These are phyloP conservation scores for Metschnikowia matae DNA, from an alignment of 805 yeast genomes.

Conservation along the genomic window DNA sequence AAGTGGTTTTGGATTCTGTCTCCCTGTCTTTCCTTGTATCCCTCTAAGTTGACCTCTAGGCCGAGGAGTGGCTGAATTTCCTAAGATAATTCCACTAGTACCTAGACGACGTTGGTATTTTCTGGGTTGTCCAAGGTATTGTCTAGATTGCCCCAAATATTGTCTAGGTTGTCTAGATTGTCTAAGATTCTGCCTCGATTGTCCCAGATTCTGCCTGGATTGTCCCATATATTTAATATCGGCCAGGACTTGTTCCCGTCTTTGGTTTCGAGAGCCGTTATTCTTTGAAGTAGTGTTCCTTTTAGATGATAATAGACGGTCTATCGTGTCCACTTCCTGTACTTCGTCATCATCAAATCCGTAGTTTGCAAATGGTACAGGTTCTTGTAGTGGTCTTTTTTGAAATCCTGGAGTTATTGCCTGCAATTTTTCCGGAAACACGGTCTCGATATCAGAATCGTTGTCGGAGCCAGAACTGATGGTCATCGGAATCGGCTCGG, in stretches of 20 bases:
- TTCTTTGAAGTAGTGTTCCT: background rate
- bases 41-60: background rate
- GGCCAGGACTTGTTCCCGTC: background rate
- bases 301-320: slow-evolving; percentile 8
- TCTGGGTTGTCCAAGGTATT: background rate
- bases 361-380: background rate
- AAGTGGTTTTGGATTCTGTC: background rate
- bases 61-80: background rate
- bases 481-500: slow-evolving; percentile 3
- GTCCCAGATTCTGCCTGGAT: too few species aligned
- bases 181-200: background rate
- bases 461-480: slow-evolving; percentile 9
- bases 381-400: background rate
- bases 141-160: background rate
- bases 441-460: background rate
- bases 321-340: slow-evolving; percentile 10
- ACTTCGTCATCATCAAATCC: slow-evolving; percentile 2
- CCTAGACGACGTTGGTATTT: background rate
- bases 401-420: slow-evolving; percentile 2
- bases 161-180: background rate
- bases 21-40: background rate
- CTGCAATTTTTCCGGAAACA: background rate
- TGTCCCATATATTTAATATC: background rate
- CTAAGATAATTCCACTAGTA: background rate
- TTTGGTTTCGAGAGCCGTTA: background rate